These are phyloP conservation scores for Colletotrichum sp. DNA, from an alignment of 2,329 filamentous ascomycete genomes.

Conservation along the genomic window DNA sequence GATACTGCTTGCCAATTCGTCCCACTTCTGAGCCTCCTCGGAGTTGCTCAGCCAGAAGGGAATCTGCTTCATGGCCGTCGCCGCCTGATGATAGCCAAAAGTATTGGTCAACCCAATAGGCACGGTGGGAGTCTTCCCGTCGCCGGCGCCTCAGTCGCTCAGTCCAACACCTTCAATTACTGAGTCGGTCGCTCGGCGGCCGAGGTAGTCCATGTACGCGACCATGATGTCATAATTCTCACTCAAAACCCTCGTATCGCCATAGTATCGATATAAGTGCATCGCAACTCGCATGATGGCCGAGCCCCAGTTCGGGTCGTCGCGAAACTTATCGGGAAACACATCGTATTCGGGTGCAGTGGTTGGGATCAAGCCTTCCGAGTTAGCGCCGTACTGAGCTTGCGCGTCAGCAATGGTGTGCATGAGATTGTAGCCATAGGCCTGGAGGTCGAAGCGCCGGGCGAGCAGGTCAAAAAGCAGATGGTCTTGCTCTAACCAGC, in stretches of 20 bases:
- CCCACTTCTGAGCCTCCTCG: background rate
- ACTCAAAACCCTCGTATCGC: background rate
- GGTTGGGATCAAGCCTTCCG: constrained; percentile 12
- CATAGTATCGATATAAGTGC: constrained; percentile 14
- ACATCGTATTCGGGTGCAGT: constrained; percentile 17
- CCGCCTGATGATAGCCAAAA: constrained; percentile 13
- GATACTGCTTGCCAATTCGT: background rate
- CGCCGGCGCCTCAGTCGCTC: constrained; percentile 7
- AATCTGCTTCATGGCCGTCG: background rate
- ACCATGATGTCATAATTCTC: constrained; percentile 6
- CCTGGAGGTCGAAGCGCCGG: constrained; percentile 10
- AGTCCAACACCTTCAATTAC: constrained; percentile 18
- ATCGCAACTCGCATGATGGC: constrained; percentile 12
- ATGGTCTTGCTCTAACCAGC: constrained; percentile 21
- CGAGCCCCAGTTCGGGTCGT: constrained; percentile 21
- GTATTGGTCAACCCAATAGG: background rate
- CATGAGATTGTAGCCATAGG: constrained; percentile 13
- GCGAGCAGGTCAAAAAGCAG: constrained; percentile 9
- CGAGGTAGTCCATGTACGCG: constrained; percentile 17
- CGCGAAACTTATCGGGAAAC: constrained; percentile 8
- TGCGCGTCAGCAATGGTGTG: constrained; percentile 20
- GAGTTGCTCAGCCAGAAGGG: background rate
- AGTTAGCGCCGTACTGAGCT: background rate
- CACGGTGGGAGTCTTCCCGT: constrained; percentile 1
- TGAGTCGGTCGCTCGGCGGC: background rate